These are phyloP conservation scores for Styphnolobium japonicum DNA, from an alignment of 306 rosid species.

Conservation along the genomic window DNA sequence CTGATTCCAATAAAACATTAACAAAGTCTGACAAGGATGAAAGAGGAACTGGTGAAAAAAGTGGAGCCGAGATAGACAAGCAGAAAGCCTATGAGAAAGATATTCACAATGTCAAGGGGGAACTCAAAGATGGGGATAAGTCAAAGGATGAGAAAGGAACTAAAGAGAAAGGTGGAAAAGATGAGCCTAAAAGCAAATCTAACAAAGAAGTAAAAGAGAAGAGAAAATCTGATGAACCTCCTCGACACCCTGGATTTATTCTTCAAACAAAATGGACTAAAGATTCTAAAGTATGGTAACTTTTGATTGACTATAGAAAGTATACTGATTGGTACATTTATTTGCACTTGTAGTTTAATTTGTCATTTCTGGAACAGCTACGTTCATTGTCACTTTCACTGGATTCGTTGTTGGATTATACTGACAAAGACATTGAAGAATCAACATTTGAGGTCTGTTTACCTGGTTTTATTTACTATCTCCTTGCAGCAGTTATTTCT, in stretches of 20 bases:
- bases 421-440: constrained; percentile 91
- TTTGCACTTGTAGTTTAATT: constrained; percentile 9
- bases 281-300: constrained; percentile 74
- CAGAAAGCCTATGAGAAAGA: constrained; percentile 54
- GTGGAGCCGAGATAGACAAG: constrained; percentile 45
- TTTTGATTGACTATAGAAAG: constrained; percentile 1
- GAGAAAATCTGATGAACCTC: constrained; percentile 84
- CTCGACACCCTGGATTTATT: constrained; percentile 90
- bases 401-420: constrained; percentile 82
- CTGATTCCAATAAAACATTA: constrained; percentile 40
- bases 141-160: constrained; percentile 61
- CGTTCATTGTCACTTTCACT: constrained; percentile 77
- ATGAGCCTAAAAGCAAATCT: constrained; percentile 64
- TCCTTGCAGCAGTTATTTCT: neutral
- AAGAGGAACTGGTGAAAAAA: constrained; percentile 45
- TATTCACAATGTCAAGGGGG: constrained; percentile 38
- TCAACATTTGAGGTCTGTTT: constrained; percentile 85
- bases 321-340: neutral
- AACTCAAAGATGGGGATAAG: constrained; percentile 62
- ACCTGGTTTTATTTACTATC: neutral
- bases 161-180: constrained; percentile 55
- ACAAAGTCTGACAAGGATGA: constrained; percentile 52
- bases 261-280: constrained; percentile 63
- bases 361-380: constrained; percentile 46
- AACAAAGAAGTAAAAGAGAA: constrained; percentile 69